Conservation (phyloP, 148 eudicot species). For the Mesembryanthemum crystallinum region DNA sequence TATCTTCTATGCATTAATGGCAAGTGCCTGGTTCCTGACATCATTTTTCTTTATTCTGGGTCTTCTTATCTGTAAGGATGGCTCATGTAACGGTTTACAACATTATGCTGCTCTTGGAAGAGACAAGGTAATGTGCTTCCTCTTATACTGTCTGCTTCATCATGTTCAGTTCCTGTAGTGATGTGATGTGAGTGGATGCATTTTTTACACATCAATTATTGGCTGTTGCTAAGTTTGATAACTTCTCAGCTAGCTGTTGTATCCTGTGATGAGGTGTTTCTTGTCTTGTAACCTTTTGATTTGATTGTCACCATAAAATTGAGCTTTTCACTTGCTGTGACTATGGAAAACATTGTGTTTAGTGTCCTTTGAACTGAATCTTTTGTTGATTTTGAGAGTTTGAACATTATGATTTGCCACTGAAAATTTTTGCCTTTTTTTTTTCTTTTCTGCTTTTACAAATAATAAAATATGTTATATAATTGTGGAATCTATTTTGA, state of each 20-base stretch:
- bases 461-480: no score
- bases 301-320: background rate
- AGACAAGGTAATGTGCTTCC: conserved; percentile 70
- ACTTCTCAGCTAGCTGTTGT: background rate
- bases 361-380: background rate
- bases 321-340: background rate
- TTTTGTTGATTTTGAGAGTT: background rate
- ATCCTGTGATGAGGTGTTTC: background rate
- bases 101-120: conserved; percentile 99
- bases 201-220: background rate
- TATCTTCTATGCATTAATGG: background rate
- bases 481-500: no score
- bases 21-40: conserved; percentile 2
- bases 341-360: background rate
- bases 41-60: background rate
- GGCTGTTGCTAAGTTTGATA: background rate
- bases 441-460: no score
- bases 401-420: background rate
- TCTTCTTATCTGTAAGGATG: conserved; percentile 53
- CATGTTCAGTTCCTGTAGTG: background rate
- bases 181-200: background rate
- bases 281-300: background rate
- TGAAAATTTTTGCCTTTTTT: background rate
- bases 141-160: background rate
- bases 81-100: conserved; percentile 96